Evolutionary conservation across 192 early-diverging fungal genomes (phyloP).

Genomic region (Gamsiella multidivaricata): DNA sequence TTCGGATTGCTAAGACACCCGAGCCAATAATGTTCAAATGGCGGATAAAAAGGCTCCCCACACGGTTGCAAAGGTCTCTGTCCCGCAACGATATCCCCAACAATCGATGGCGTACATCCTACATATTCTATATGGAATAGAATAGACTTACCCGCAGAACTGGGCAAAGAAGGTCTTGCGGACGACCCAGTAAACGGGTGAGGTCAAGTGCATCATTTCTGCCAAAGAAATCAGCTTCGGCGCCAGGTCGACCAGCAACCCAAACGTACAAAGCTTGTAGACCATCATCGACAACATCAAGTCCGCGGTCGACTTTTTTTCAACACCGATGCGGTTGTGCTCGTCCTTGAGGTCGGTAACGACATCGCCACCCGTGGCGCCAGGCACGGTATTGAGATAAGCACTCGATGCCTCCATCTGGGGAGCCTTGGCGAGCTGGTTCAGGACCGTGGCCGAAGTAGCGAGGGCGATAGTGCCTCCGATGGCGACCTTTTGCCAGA

Average conservation of each 20-base stretch:
- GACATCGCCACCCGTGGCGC: conserved; percentile 4
- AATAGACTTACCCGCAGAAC: conserved; percentile 77
- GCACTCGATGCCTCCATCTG: conserved; percentile 19
- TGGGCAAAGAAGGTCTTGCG: conserved; percentile 92
- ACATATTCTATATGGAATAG: not conserved
- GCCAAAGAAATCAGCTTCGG: conserved; percentile 66
- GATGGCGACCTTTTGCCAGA: conserved; percentile 49
- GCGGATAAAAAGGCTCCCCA: too few species aligned
- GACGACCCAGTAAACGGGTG: conserved; percentile 73
- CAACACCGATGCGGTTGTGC: conserved; percentile 53
- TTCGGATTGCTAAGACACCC: too few species aligned
- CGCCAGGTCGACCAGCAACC: conserved; percentile 69
- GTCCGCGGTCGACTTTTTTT: conserved; percentile 64
- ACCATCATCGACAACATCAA: conserved; percentile 75
- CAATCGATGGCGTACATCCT: too few species aligned
- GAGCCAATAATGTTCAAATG: too few species aligned
- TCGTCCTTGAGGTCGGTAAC: conserved; percentile 52
- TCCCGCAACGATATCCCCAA: too few species aligned
- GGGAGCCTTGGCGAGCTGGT: conserved; percentile 39
- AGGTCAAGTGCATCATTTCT: conserved; percentile 60
- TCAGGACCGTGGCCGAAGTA: conserved; percentile 39
- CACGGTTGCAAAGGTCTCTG: too few species aligned
- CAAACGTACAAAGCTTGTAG: conserved; percentile 76
- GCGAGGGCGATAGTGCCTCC: conserved; percentile 47
- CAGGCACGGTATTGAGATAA: not conserved